A percentile compares a stretch with the other conserved stretches of the same genome.
phyloP scores from a whole-genome alignment of 2,329 filamentous ascomycete species.

The Exophiala lecanii-corni region DNA sequence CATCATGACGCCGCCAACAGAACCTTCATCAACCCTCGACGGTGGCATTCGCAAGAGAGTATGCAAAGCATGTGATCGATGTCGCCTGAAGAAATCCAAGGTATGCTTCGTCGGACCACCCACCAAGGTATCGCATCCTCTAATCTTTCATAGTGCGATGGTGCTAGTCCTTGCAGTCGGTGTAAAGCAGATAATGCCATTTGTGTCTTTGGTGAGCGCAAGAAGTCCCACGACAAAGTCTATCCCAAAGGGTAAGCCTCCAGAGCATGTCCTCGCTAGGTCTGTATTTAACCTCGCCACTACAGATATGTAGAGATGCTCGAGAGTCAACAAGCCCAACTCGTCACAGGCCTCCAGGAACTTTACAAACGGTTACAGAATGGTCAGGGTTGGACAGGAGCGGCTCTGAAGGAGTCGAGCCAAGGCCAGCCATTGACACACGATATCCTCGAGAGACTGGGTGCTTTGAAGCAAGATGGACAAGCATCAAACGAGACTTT shows the following conservation, averaged over 20 bases:
- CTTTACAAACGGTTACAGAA: conserved; percentile 51
- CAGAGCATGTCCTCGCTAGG: not conserved
- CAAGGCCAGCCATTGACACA: conserved; percentile 59
- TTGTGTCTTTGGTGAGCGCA: conserved; percentile 61
- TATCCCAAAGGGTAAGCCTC: conserved; percentile 61
- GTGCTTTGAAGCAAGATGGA: conserved; percentile 52
- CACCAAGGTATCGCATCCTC: too few species aligned
- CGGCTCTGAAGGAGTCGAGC: conserved; percentile 46
- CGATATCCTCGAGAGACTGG: conserved; percentile 57
- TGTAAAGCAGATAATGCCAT: conserved; percentile 62
- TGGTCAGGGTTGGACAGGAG: conserved; percentile 54
- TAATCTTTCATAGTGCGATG: conserved; percentile 57
- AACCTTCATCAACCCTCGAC: conserved; percentile 26
- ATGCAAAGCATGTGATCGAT: conserved; percentile 63
- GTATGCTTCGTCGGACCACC: conserved; percentile 38
- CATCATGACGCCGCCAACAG: conserved; percentile 26
- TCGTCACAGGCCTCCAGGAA: conserved; percentile 58
- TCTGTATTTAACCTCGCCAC: not conserved
- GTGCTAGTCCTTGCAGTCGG: conserved; percentile 55
- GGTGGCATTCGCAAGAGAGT: conserved; percentile 52
- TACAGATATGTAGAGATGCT: conserved; percentile 61
- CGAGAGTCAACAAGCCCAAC: conserved; percentile 60
- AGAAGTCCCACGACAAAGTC: conserved; percentile 63
- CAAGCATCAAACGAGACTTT: conserved; percentile 47
- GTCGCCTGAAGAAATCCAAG: conserved; percentile 63